Conservation (phyloP, 495 filamentous ascomycete genomes). For the Penicillium robsamsonii region DNA sequence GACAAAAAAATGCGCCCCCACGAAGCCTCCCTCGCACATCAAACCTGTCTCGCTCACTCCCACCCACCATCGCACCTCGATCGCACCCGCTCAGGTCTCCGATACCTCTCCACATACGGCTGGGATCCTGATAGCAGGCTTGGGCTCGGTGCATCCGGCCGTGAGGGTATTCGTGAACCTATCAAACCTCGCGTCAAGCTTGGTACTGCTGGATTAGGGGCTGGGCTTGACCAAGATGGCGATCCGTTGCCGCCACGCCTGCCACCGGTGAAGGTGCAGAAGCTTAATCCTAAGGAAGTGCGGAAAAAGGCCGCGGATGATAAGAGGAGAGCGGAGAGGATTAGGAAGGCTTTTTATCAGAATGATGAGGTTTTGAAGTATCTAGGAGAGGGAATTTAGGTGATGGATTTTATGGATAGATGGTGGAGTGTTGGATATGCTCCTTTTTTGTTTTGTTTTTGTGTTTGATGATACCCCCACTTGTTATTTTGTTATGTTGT, state of each 20-base stretch:
- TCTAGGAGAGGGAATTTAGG: slow-evolving; percentile 46
- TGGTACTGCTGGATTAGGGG: slow-evolving; percentile 71
- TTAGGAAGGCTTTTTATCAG: slow-evolving; percentile 65
- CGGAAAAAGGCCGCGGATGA: slow-evolving; percentile 58
- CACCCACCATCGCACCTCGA: slow-evolving; percentile 83
- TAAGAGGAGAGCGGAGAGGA: slow-evolving; percentile 58
- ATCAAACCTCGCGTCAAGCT: slow-evolving; percentile 71
- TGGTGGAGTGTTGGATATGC: neutral
- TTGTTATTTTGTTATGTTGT: neutral
- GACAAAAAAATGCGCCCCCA: slow-evolving; percentile 44
- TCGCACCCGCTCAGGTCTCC: slow-evolving; percentile 71
- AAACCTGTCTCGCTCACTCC: slow-evolving; percentile 75
- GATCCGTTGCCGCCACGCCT: slow-evolving; percentile 18
- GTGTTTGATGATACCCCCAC: slow-evolving; percentile 5
- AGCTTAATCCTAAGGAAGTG: slow-evolving; percentile 68
- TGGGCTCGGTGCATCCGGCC: slow-evolving; percentile 66
- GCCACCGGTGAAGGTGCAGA: slow-evolving; percentile 52
- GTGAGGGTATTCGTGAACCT: slow-evolving; percentile 71
- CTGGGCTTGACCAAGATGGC: slow-evolving; percentile 28
- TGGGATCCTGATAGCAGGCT: slow-evolving; percentile 81
- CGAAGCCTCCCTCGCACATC: slow-evolving; percentile 74
- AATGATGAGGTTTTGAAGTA: slow-evolving; percentile 71
- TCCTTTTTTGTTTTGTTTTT: neutral
- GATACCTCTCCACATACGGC: slow-evolving; percentile 71
- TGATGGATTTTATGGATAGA: neutral